Conservation (phyloP, 441 rosid species). For the Pelargonium fulgidum region DNA sequence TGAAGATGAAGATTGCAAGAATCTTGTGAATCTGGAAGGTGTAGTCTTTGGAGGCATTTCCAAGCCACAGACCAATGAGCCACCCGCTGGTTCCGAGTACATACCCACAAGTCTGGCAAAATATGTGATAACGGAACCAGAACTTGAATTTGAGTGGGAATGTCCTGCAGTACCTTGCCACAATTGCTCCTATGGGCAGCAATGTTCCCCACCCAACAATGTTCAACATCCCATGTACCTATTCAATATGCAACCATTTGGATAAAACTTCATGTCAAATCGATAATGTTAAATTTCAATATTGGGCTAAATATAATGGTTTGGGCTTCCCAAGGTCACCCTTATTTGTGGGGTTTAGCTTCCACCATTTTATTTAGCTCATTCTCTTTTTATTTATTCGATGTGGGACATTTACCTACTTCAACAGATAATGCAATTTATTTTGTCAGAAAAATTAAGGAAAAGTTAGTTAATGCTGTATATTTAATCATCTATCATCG, state of each 20-base stretch:
- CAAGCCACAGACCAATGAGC: constrained; percentile 39
- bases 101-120: constrained; percentile 41
- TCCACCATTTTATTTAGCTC: too few relatives aligned
- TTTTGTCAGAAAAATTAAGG: too few relatives aligned
- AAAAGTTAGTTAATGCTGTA: too few relatives aligned
- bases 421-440: too few relatives aligned
- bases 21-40: constrained; percentile 30
- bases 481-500: too few relatives aligned
- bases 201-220: constrained; percentile 51
- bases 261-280: too few relatives aligned
- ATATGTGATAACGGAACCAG: constrained; percentile 29
- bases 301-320: too few relatives aligned
- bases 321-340: too few relatives aligned
- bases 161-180: constrained; percentile 36
- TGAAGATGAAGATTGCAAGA: constrained; percentile 36
- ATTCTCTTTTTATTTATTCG: too few relatives aligned
- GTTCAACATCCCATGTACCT: constrained; percentile 48
- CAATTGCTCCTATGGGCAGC: constrained; percentile 43
- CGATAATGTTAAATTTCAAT: too few relatives aligned
- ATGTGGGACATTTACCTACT: too few relatives aligned
- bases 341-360: too few relatives aligned
- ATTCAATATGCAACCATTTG: not conserved
- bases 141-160: constrained; percentile 20
- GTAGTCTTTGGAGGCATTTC: constrained; percentile 33
- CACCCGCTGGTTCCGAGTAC: constrained; percentile 35